Evolutionary conservation across 1,139 yeast species (phyloP).

Genomic region (Magnusiomyces sp.): DNA sequence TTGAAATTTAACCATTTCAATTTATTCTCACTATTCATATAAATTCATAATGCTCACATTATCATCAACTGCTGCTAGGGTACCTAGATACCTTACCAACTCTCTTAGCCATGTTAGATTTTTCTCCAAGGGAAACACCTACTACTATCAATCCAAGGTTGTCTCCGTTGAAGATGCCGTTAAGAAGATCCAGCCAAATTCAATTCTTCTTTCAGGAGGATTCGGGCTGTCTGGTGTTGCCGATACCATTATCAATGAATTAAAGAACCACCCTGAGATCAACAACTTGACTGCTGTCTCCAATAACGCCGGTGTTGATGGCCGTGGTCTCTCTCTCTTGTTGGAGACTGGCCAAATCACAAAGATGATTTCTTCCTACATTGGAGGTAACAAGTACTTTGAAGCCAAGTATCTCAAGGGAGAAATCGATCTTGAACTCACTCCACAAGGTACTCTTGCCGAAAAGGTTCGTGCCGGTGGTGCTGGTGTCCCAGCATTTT

Average conservation of each 20-base stretch:
- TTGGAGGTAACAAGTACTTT: slow-evolving; percentile 41
- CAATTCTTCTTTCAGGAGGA: slow-evolving; percentile 38
- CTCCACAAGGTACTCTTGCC: slow-evolving; percentile 46
- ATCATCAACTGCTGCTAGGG: no score
- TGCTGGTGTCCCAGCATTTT: slow-evolving; percentile 45
- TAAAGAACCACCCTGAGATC: slow-evolving; percentile 31
- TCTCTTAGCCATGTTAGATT: no score
- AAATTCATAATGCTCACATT: no score
- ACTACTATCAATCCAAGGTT: slow-evolving; percentile 11
- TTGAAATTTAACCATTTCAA: no score
- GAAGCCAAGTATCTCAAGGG: slow-evolving; percentile 39
- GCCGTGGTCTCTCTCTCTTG: slow-evolving; percentile 38
- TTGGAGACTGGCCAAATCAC: slow-evolving; percentile 39
- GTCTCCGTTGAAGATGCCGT: slow-evolving; percentile 11
- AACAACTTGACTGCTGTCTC: slow-evolving; percentile 40
- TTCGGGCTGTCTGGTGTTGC: slow-evolving; percentile 45
- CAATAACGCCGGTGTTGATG: slow-evolving; percentile 45
- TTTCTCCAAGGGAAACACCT: not conserved
- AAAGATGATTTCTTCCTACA: slow-evolving; percentile 41
- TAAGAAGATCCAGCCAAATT: slow-evolving; percentile 8
- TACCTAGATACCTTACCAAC: no score
- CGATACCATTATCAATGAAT: slow-evolving; percentile 38
- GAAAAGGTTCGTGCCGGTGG: slow-evolving; percentile 45
- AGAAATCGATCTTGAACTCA: slow-evolving; percentile 39
- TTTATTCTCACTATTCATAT: no score